These are phyloP conservation scores for Sclerotinia sclerotiorum DNA, from an alignment of 2,329 filamentous ascomycete species.

Conservation along the genomic window DNA sequence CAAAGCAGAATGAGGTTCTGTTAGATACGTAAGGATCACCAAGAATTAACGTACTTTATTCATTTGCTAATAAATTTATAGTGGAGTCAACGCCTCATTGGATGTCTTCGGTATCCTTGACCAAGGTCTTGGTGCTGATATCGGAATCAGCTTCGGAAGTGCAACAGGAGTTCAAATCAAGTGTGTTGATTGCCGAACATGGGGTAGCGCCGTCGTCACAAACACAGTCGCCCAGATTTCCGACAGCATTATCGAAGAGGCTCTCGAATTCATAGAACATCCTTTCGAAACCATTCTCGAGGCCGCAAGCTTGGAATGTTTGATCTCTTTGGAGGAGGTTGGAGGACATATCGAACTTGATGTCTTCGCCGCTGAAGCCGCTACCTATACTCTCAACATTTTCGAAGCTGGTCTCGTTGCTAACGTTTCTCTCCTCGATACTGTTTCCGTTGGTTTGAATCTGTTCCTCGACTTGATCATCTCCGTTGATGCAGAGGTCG, in stretches of 20 bases:
- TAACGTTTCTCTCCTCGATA: slow-evolving; percentile 29
- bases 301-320: slow-evolving; percentile 30
- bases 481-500: slow-evolving; percentile 29
- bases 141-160: slow-evolving; percentile 19
- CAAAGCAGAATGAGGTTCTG: slow-evolving; percentile 28
- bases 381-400: slow-evolving; percentile 30
- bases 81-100: slow-evolving; percentile 17
- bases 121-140: not conserved
- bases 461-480: slow-evolving; percentile 34
- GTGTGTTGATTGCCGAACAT: slow-evolving; percentile 34
- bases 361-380: slow-evolving; percentile 25
- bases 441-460: slow-evolving; percentile 30
- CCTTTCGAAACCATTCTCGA: slow-evolving; percentile 26
- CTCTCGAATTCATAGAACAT: slow-evolving; percentile 29
- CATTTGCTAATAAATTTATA: slow-evolving; percentile 20
- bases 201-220: slow-evolving; percentile 32
- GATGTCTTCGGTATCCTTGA: slow-evolving; percentile 20
- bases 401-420: slow-evolving; percentile 26
- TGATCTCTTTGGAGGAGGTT: slow-evolving; percentile 29
- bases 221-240: slow-evolving; percentile 29
- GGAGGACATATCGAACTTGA: slow-evolving; percentile 33
- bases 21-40: slow-evolving; percentile 29
- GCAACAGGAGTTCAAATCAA: slow-evolving; percentile 21
- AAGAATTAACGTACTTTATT: not conserved
- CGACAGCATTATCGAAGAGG: slow-evolving; percentile 23